Base-by-base conservation (phyloP, 139 green algal genomes). In the Chlamydomonas eustigma region DNA sequence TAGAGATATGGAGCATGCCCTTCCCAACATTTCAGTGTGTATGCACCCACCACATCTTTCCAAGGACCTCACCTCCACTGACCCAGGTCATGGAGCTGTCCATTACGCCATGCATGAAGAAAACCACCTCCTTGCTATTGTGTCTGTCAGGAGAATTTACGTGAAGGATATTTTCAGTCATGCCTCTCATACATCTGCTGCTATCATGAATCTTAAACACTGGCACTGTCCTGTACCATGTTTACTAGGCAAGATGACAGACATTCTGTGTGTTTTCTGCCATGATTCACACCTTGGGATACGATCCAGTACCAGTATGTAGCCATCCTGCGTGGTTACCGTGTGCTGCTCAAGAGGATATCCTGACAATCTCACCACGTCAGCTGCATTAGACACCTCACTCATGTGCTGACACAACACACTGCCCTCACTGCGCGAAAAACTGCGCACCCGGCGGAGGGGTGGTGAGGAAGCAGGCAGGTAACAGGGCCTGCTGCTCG, bases 11-110 rank as follows among this genome's bases (percentile, higher is more conserved):
- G n/a, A n/a, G n/a, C n/a, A n/a, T n/a, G n/a, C n/a, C n/a, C n/a
- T n/a, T n/a, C n/a, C n/a, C n/a, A n/a, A n/a, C n/a, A n/a, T n/a
- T n/a, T n/a, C n/a, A n/a, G n/a, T n/a, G n/a, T n/a, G n/a, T n/a
- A n/a, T n/a, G n/a, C n/a, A n/a, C n/a, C n/a, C n/a, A n/a, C n/a
- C n/a, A n/a, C n/a, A n/a, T n/a, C n/a, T n/a, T n/a, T n/a, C n/a
- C 63, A 35, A 70, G n/a, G n/a, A 22, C 50, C 22, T 28, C 63
- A 70, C 66, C 66, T 33, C 66, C 66, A 24, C 80, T 83, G 34
- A 98, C 91, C 90, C 93, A 98, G 8, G 89, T 90, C 71, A 98
- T 81, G 36, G 82, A 87, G 34, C 92, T 97, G 88, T 98, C 95
- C 75, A 98, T 81, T 30, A 98, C 84, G 33, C 86, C 81, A 65